These are phyloP conservation scores for Ceratocystiopsis sp. DNA, from an alignment of 2,329 filamentous ascomycete species.

Conservation along the genomic window DNA sequence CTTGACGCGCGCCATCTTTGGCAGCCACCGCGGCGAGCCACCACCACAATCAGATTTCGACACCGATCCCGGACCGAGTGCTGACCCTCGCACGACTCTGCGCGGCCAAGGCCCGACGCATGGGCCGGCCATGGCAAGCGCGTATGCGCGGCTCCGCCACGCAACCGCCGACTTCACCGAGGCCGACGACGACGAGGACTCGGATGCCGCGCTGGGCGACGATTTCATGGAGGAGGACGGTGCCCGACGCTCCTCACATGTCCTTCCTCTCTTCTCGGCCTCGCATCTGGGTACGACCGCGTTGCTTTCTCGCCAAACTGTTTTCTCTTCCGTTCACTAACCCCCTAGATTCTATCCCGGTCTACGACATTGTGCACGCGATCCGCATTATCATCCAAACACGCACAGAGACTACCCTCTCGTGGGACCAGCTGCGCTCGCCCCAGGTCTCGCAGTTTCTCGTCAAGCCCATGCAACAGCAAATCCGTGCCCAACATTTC, in stretches of 20 bases:
- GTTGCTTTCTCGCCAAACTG: too few relatives aligned
- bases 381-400: constrained; percentile 72
- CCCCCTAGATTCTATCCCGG: constrained; percentile 56
- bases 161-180: constrained; percentile 50
- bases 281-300: constrained; percentile 48
- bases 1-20: constrained; percentile 16
- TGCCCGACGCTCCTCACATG: constrained; percentile 12
- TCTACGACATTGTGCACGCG: constrained; percentile 80
- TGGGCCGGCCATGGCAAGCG: constrained; percentile 13
- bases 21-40: constrained; percentile 10
- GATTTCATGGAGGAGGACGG: constrained; percentile 18
- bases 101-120: not conserved
- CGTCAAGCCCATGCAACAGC: constrained; percentile 85
- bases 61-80: too few relatives aligned
- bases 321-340: not conserved
- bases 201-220: constrained; percentile 10
- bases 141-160: constrained; percentile 27
- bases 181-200: constrained; percentile 35
- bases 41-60: not conserved
- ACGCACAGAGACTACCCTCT: constrained; percentile 77
- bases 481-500: constrained; percentile 69
- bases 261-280: constrained; percentile 65
- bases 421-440: constrained; percentile 91
- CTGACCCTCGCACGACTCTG: too few relatives aligned
- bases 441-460: constrained; percentile 92